Conservation (phyloP, 306 rosid genomes). For the Betula pendula region DNA sequence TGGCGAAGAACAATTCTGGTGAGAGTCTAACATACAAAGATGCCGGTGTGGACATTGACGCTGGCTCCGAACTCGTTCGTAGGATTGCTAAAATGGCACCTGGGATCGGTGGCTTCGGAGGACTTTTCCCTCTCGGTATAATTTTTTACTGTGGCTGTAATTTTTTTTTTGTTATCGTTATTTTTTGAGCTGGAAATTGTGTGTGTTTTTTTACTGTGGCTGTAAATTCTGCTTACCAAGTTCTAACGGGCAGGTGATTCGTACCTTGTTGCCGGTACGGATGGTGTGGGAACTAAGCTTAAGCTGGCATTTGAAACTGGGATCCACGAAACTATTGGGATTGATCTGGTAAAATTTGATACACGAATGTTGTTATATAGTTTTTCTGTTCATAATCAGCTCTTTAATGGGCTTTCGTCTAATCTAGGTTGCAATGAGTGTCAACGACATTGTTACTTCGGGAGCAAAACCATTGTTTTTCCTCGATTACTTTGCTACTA, state of each 20-base stretch:
- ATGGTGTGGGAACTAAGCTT: slow-evolving; percentile 92
- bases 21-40: slow-evolving; percentile 73
- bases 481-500: slow-evolving; percentile 92
- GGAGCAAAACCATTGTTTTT: slow-evolving; percentile 95
- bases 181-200: background rate
- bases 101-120: slow-evolving; percentile 93
- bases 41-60: slow-evolving; percentile 93
- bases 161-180: background rate
- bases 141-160: background rate
- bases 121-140: slow-evolving; percentile 80
- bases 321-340: slow-evolving; percentile 88
- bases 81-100: slow-evolving; percentile 93
- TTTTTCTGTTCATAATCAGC: background rate
- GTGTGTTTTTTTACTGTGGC: background rate
- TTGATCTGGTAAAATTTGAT: slow-evolving; percentile 68
- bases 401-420: background rate
- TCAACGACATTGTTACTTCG: slow-evolving; percentile 88
- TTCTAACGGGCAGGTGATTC: slow-evolving; percentile 58
- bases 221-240: background rate
- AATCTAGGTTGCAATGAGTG: slow-evolving; percentile 96
- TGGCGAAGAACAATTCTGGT: slow-evolving; percentile 18
- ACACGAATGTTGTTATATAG: background rate
- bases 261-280: slow-evolving; percentile 89
- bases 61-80: slow-evolving; percentile 84
- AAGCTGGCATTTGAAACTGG: slow-evolving; percentile 90